phyloP scores from a whole-genome alignment of 352 stramenopile species.

The Pythium insidiosum region DNA sequence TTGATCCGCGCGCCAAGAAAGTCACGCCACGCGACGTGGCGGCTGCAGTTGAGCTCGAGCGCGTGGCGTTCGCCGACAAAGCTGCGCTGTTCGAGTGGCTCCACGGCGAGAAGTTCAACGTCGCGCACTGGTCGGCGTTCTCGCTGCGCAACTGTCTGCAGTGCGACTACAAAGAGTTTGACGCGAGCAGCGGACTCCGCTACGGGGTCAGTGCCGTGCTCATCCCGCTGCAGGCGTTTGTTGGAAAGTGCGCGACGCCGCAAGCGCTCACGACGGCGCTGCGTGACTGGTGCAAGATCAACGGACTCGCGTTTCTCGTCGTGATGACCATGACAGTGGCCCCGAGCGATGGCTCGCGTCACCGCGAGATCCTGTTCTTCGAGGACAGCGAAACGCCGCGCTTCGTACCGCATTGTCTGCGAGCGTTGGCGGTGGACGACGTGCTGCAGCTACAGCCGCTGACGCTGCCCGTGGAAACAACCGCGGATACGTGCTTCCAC shows the following conservation, averaged over 20 bases:
- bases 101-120: conserved; percentile 58
- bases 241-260: conserved; percentile 26
- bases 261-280: conserved; percentile 22
- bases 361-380: conserved; percentile 64
- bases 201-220: conserved; percentile 60
- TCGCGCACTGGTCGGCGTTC: conserved; percentile 51
- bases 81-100: conserved; percentile 55
- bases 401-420: conserved; percentile 21
- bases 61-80: conserved; percentile 30
- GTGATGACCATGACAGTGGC: conserved; percentile 65
- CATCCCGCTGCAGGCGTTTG: conserved; percentile 42
- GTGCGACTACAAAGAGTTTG: conserved; percentile 81
- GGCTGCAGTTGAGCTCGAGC: conserved; percentile 30
- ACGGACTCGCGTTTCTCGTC: conserved; percentile 49
- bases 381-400: conserved; percentile 14
- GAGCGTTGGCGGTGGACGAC: conserved; percentile 25
- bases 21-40: conserved; percentile 53
- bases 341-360: conserved; percentile 21
- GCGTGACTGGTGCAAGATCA: conserved; percentile 28
- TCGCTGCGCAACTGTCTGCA: conserved; percentile 55
- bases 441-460: conserved; percentile 34
- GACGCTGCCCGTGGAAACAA: too few relatives aligned
- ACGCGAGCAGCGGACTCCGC: conserved; percentile 11
- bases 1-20: conserved; percentile 67
- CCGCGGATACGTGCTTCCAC: conserved; percentile 19